Evolutionary conservation across 176 grass and related monocot genomes (phyloP).

Genomic region (Poa annua): DNA sequence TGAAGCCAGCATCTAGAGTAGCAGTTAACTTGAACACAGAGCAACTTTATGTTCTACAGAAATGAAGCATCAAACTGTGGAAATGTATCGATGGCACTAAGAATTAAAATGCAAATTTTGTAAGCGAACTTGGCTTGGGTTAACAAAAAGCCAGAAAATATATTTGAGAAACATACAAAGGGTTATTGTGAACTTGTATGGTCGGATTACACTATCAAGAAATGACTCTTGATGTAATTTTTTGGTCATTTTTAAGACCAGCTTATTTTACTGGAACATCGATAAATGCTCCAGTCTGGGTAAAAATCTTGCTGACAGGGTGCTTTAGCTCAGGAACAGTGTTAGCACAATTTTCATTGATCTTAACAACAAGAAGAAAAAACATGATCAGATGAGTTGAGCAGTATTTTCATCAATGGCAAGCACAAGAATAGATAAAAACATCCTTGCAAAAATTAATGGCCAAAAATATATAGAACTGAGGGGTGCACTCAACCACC

Average conservation of each 20-base stretch:
- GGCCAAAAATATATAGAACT: slow-evolving; percentile 14
- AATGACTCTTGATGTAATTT: not conserved
- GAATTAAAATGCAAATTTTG: slow-evolving; percentile 4
- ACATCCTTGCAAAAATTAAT: slow-evolving; percentile 23
- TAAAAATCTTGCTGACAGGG: slow-evolving; percentile 10
- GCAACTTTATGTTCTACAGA: slow-evolving; percentile 23
- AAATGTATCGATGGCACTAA: not conserved
- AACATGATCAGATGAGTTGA: not conserved
- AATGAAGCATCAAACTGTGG: slow-evolving; percentile 25
- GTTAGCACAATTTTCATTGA: not conserved
- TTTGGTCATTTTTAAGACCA: not conserved
- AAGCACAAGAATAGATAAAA: not conserved
- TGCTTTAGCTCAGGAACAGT: slow-evolving; percentile 13
- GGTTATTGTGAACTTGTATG: not conserved
- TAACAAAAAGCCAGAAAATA: not conserved
- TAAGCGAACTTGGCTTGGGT: not conserved
- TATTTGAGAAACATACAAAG: slow-evolving; percentile 29
- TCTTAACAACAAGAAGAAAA: slow-evolving; percentile 21
- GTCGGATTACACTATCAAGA: not conserved
- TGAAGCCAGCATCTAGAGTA: slow-evolving; percentile 6
- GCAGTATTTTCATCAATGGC: not conserved
- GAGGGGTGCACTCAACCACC: not conserved
- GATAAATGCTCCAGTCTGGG: not conserved
- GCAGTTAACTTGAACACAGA: slow-evolving; percentile 9
- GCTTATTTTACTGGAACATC: slow-evolving; percentile 9